Percentiles rank a stretch among this genome's conserved stretches.
These are phyloP conservation scores for Hypomontagnella monticulosa DNA, from an alignment of 495 filamentous ascomycete species.

Conservation along the genomic window DNA sequence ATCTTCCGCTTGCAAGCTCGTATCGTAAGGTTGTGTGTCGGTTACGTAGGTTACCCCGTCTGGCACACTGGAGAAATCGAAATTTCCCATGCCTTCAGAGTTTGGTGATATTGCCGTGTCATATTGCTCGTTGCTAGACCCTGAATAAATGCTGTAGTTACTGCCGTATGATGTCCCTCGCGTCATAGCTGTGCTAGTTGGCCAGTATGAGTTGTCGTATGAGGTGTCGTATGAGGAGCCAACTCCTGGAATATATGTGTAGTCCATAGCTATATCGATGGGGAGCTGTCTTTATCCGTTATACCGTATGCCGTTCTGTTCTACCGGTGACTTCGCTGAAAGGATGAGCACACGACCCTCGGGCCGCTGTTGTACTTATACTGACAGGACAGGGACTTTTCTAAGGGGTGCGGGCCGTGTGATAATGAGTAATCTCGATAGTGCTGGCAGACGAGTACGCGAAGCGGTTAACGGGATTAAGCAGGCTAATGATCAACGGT, in stretches of 20 bases:
- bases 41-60: conserved; percentile 10
- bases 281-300: not conserved
- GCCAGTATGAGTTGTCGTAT: conserved; percentile 30
- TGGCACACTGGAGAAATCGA: conserved; percentile 1
- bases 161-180: conserved; percentile 27
- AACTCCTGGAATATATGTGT: conserved; percentile 17
- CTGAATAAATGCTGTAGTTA: conserved; percentile 30
- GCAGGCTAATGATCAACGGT: conserved; percentile 21
- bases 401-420: not conserved
- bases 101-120: conserved; percentile 25
- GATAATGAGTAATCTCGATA: conserved; percentile 24
- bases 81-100: conserved; percentile 15
- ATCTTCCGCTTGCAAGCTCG: conserved; percentile 5
- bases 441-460: conserved; percentile 6
- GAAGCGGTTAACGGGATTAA: conserved; percentile 15
- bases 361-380: conserved; percentile 34
- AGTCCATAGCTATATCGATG: conserved; percentile 16
- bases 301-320: conserved; percentile 25
- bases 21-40: conserved; percentile 12
- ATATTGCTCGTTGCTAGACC: conserved; percentile 29
- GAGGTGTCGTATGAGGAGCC: conserved; percentile 21
- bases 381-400: conserved; percentile 13
- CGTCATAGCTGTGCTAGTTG: conserved; percentile 25
- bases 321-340: conserved; percentile 17
- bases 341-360: conserved; percentile 4